Percentiles rank a stretch among this genome's conserved stretches.
Conservation (phyloP, 2,329 filamentous ascomycete genomes). For the Cordyceps javanica region DNA sequence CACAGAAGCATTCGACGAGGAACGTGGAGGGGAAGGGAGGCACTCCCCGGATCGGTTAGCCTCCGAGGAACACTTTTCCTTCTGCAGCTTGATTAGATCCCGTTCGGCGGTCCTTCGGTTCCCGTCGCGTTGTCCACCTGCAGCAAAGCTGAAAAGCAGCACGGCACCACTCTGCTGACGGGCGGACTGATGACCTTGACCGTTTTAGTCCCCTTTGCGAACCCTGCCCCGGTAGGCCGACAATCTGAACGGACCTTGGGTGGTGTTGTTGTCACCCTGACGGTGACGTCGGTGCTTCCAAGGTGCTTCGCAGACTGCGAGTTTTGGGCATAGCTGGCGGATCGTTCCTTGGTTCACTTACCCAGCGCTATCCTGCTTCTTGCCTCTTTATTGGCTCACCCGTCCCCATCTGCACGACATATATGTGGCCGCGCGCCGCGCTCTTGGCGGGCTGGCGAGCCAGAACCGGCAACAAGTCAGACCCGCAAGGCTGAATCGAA, state of each 20-base stretch:
- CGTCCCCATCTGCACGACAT: constrained; percentile 5
- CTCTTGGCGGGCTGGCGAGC: not conserved
- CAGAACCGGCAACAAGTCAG: not conserved
- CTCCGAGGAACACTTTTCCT: not conserved
- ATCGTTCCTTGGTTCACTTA: not conserved
- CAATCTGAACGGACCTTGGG: too few species aligned
- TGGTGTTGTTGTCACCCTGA: not conserved
- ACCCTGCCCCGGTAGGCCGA: not conserved
- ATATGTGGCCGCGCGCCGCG: not conserved
- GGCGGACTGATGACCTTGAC: not conserved
- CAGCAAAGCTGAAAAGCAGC: constrained; percentile 6
- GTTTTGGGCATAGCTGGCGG: constrained; percentile 4
- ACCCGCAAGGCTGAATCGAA: constrained; percentile 2
- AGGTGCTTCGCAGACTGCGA: not conserved
- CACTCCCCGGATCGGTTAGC: not conserved
- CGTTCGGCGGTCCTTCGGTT: constrained; percentile 4
- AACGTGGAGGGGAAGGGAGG: not conserved
- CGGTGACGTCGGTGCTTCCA: not conserved
- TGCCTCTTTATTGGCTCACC: too few species aligned
- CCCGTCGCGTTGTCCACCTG: not conserved
- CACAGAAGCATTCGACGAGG: not conserved
- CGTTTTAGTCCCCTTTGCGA: not conserved
- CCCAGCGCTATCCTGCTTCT: not conserved
- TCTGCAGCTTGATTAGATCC: not conserved
- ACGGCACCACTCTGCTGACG: not conserved